Evolutionary conservation across 73 alveolate genomes (phyloP).

Genomic region (Paramecium pentaurelia): DNA sequence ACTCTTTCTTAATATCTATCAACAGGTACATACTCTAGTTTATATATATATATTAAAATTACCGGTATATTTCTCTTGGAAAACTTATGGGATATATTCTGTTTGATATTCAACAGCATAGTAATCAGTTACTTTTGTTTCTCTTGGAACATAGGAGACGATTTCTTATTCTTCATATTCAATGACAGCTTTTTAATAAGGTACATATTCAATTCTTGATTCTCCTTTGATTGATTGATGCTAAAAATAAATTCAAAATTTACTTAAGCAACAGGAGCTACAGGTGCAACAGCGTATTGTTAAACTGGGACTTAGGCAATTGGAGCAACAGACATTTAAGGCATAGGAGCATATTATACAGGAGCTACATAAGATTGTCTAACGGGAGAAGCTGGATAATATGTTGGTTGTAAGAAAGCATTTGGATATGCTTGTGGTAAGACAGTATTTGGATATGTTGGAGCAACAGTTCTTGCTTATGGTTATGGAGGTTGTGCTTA

Average conservation of each 20-base stretch:
- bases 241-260: neutral
- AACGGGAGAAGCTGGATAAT: conserved; percentile 35
- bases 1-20: conserved; percentile 51
- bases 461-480: neutral
- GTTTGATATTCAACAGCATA: conserved; percentile 64
- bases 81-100: conserved; percentile 59
- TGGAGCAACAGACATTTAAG: neutral
- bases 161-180: conserved; percentile 57
- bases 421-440: neutral
- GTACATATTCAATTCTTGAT: conserved; percentile 63
- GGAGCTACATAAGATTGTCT: conserved; percentile 25
- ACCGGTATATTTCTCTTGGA: conserved; percentile 56
- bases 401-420: neutral
- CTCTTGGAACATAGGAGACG: conserved; percentile 60
- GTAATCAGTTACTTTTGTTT: conserved; percentile 53
- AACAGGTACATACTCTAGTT: conserved; percentile 39
- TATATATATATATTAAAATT: neutral
- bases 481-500: neutral
- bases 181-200: conserved; percentile 54
- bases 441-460: neutral
- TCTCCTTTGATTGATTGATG: conserved; percentile 52
- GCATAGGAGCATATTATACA: neutral
- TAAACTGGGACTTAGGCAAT: neutral
- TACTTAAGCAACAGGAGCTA: neutral
- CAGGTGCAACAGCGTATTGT: neutral